These are phyloP conservation scores for Malbranchea cinnamomea DNA, from an alignment of 2,329 filamentous ascomycete species.

Conservation along the genomic window DNA sequence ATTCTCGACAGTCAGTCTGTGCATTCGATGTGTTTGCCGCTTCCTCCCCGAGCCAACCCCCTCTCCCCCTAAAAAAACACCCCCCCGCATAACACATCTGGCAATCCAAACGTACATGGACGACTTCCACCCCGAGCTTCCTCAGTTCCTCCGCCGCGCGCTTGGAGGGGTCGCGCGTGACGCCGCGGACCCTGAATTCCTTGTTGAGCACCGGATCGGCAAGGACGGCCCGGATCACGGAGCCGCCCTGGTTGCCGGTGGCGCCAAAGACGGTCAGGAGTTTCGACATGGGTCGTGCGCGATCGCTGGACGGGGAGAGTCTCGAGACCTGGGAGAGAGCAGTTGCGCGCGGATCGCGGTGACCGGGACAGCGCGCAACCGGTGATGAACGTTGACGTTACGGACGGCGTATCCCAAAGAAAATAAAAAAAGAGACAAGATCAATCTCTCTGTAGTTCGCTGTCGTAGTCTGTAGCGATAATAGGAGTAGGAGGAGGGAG, in stretches of 20 bases:
- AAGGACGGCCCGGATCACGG: slow-evolving; percentile 32
- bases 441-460: too few species aligned
- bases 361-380: too few species aligned
- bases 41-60: slow-evolving; percentile 11
- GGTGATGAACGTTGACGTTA: too few species aligned
- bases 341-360: too few species aligned
- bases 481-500: too few species aligned
- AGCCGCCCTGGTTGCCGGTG: slow-evolving; percentile 38
- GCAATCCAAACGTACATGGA: slow-evolving; percentile 4
- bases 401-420: too few species aligned
- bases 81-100: too few species aligned
- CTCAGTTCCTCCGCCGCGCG: slow-evolving; percentile 16
- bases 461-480: too few species aligned
- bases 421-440: too few species aligned
- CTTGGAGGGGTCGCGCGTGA: slow-evolving; percentile 33
- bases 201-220: slow-evolving; percentile 30
- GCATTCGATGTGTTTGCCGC: slow-evolving; percentile 7
- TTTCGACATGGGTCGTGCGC: slow-evolving; percentile 10
- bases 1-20: too few species aligned
- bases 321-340: too few species aligned
- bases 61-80: slow-evolving; percentile 3
- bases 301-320: too few species aligned
- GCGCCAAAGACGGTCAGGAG: slow-evolving; percentile 36
- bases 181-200: slow-evolving; percentile 34
- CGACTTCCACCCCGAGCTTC: slow-evolving; percentile 18